Percentiles rank a stretch among this genome's conserved stretches.
phyloP scores from a whole-genome alignment of 305 asterid species.

The Lippia alba region DNA sequence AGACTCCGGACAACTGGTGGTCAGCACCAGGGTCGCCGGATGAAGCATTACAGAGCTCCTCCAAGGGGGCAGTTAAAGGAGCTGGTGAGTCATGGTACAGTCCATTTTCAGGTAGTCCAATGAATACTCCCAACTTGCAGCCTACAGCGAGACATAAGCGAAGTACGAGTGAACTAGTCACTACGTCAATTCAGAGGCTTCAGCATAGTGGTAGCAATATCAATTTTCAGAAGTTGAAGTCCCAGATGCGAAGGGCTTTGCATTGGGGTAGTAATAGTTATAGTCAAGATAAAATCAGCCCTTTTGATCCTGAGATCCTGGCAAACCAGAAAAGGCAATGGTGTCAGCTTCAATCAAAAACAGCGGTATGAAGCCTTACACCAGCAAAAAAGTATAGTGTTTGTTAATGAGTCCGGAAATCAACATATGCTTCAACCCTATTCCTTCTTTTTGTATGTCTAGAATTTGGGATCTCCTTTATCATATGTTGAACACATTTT shows the following conservation, averaged over 20 bases:
- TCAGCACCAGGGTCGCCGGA: constrained; percentile 58
- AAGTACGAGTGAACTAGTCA: constrained; percentile 58
- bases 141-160: constrained; percentile 66
- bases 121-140: constrained; percentile 37
- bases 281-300: constrained; percentile 47
- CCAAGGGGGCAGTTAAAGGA: constrained; percentile 62
- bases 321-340: constrained; percentile 95
- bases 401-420: neutral
- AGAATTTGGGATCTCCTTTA: neutral
- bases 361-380: constrained; percentile 59
- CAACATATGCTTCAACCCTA: neutral
- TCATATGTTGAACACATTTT: constrained; percentile 18
- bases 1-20: constrained; percentile 47
- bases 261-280: constrained; percentile 51
- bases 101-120: constrained; percentile 32
- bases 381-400: constrained; percentile 8
- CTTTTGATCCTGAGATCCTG: constrained; percentile 90
- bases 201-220: constrained; percentile 44
- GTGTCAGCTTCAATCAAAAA: constrained; percentile 79
- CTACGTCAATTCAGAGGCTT: constrained; percentile 39
- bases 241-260: constrained; percentile 75
- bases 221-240: constrained; percentile 65
- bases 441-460: constrained; percentile 1
- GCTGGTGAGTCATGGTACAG: constrained; percentile 61
- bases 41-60: constrained; percentile 54